Base-by-base conservation (phyloP, 2,329 filamentous ascomycete species). In the Aspergillus caelatus region DNA sequence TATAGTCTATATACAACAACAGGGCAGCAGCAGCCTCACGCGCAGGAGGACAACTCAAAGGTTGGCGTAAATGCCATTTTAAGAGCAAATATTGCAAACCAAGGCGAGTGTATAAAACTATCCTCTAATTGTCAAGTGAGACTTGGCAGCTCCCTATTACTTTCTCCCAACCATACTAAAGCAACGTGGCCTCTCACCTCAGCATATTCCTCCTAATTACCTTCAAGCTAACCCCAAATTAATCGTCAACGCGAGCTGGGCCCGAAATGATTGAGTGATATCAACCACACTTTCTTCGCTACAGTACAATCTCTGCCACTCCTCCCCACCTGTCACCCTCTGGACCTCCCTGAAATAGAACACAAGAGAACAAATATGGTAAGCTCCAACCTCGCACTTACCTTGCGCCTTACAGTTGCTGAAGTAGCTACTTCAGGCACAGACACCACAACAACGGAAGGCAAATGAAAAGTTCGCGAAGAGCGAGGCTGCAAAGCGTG, bases 371-470 rank as follows among this genome's bases (percentile, higher is more conserved):
- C 2, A 28, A 52, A 12, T 1, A 52, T 52, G 48, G 48, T 32
- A 34, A 52, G 28, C 19, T 52, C 28, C 9, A 52, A 52, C 19
- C 28, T 21, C n/a, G 16, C 26, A 12, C 28, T 16, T 34, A n/a
- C 28, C 16, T n/a, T 32, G 19, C 48, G 36, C 11, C 16, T 21
- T 21, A n/a, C 30, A 34, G 7, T 32, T 52, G 48, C 48, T 52
- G 19, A 52, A 7, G 11, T 34, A 12, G 48, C 48, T 21, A 19
- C 10, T n/a, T 11, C 9, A 52, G 86, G 84, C 83, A 30, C 87
- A 89, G 85, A 90, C 88, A 67, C 88, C 88, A 34, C 84, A 87
- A 73, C 88, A 90, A 79, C 86, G 87, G 65, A 82, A 83, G 70
- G 87, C 88, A 50, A 90, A 90, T 76, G 85, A 86, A 64, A 83